Evolutionary conservation across 495 filamentous ascomycete species (phyloP).

Genomic region (Cercophora sp.): DNA sequence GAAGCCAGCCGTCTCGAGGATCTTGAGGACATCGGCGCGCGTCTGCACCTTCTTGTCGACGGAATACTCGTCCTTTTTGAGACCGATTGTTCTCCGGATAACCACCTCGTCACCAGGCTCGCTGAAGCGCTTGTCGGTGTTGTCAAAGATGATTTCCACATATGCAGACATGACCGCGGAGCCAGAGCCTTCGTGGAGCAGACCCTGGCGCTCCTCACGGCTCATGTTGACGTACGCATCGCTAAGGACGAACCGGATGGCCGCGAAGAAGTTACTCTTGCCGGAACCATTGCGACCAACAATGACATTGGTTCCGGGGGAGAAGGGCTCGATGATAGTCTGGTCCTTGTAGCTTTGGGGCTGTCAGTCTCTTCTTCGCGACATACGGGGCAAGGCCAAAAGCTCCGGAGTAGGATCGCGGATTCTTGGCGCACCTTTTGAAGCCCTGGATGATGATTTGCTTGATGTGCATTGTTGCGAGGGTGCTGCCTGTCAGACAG

Average conservation of each 20-base stretch:
- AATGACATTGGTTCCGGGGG: slow-evolving; percentile 96
- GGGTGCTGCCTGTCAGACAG: slow-evolving; percentile 31
- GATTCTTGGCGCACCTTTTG: slow-evolving; percentile 68
- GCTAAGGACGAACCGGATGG: slow-evolving; percentile 96
- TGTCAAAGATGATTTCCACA: slow-evolving; percentile 98
- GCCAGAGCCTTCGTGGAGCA: slow-evolving; percentile 94
- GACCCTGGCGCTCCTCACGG: slow-evolving; percentile 89
- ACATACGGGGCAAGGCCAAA: no score
- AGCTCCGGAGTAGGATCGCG: no score
- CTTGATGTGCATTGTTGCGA: slow-evolving; percentile 88
- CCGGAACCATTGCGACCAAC: slow-evolving; percentile 98
- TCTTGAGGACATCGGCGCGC: slow-evolving; percentile 89
- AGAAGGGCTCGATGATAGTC: slow-evolving; percentile 97
- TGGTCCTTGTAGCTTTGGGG: slow-evolving; percentile 90
- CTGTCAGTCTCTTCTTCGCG: slow-evolving; percentile 11
- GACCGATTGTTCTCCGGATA: slow-evolving; percentile 86
- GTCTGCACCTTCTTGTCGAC: slow-evolving; percentile 94
- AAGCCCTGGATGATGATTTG: slow-evolving; percentile 99
- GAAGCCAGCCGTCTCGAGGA: slow-evolving; percentile 94
- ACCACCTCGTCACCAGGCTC: slow-evolving; percentile 88
- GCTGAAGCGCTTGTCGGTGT: slow-evolving; percentile 91
- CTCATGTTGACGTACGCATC: slow-evolving; percentile 97
- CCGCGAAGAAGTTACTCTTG: slow-evolving; percentile 99
- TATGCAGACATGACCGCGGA: slow-evolving; percentile 99
- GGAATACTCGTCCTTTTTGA: slow-evolving; percentile 98